phyloP scores from a whole-genome alignment of 1,284 basidiomycete genomes.

The Leucoagaricus sp. region DNA sequence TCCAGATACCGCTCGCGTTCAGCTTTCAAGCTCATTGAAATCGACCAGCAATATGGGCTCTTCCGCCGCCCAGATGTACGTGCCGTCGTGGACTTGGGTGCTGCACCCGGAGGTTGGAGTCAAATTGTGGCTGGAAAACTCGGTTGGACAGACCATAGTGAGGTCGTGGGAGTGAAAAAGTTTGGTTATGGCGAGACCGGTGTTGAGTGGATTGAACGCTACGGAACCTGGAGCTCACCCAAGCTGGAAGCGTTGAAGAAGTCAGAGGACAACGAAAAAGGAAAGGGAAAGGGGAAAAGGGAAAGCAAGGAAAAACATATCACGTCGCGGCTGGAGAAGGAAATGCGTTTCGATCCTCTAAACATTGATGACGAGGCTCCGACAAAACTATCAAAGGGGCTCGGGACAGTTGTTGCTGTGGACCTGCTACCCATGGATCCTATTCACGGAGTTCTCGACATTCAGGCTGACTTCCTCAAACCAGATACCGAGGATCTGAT shows the following conservation, averaged over 20 bases:
- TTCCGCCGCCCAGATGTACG: constrained; percentile 52
- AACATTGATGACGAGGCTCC: constrained; percentile 35
- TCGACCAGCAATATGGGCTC: constrained; percentile 58
- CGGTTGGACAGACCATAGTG: constrained; percentile 36
- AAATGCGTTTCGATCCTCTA: constrained; percentile 39
- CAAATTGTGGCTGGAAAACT: constrained; percentile 73
- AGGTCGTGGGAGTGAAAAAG: neutral
- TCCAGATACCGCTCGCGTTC: constrained; percentile 72
- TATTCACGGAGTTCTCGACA: constrained; percentile 65
- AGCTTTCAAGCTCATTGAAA: constrained; percentile 83
- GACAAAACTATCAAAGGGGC: constrained; percentile 25
- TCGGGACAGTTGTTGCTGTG: constrained; percentile 68
- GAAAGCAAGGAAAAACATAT: neutral
- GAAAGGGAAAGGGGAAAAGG: neutral
- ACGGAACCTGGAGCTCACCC: constrained; percentile 15
- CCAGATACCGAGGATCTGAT: constrained; percentile 52
- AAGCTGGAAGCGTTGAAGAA: neutral
- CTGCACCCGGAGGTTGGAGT: constrained; percentile 88
- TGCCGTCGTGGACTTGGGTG: constrained; percentile 81
- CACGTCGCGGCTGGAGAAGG: neutral
- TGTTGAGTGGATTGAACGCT: neutral
- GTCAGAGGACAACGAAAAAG: neutral
- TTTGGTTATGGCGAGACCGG: constrained; percentile 15
- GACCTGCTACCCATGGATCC: constrained; percentile 72
- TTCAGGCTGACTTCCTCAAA: constrained; percentile 79